Evolutionary conservation across 2,329 filamentous ascomycete species (phyloP).

Genomic region (Fusarium odoratissimum): DNA sequence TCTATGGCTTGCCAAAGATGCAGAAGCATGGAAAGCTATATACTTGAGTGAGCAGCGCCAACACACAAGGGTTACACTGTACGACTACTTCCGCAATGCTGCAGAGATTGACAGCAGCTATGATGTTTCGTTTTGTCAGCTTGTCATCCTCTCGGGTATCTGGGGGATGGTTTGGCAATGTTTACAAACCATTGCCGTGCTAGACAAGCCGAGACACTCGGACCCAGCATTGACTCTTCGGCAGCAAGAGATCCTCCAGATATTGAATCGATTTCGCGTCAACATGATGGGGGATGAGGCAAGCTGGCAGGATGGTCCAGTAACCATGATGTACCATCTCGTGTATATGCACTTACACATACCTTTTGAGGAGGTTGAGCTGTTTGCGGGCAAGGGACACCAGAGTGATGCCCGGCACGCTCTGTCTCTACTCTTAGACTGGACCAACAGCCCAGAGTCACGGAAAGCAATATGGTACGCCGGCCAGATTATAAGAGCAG

Average conservation of each 20-base stretch:
- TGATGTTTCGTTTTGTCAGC: neutral
- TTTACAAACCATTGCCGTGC: neutral
- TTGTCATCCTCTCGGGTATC: neutral
- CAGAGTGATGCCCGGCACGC: neutral
- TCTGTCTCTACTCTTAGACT: neutral
- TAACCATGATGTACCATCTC: neutral
- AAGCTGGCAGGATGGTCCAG: neutral
- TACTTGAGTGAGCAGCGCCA: neutral
- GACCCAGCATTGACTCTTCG: neutral
- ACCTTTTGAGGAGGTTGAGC: neutral
- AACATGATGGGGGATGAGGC: neutral
- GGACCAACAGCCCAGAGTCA: neutral
- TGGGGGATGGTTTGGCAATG: constrained; percentile 10
- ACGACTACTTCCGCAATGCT: neutral
- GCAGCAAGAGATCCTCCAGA: neutral
- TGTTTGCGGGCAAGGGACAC: neutral
- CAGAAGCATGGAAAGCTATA: neutral
- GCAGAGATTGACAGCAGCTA: neutral
- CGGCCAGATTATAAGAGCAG: neutral
- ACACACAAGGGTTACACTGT: neutral
- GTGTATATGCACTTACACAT: neutral
- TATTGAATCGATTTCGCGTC: neutral
- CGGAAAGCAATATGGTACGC: neutral
- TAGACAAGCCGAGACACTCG: neutral
- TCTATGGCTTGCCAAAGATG: neutral